Evolutionary conservation across 441 rosid genomes (phyloP).

Genomic region (Corymbia citriodora): DNA sequence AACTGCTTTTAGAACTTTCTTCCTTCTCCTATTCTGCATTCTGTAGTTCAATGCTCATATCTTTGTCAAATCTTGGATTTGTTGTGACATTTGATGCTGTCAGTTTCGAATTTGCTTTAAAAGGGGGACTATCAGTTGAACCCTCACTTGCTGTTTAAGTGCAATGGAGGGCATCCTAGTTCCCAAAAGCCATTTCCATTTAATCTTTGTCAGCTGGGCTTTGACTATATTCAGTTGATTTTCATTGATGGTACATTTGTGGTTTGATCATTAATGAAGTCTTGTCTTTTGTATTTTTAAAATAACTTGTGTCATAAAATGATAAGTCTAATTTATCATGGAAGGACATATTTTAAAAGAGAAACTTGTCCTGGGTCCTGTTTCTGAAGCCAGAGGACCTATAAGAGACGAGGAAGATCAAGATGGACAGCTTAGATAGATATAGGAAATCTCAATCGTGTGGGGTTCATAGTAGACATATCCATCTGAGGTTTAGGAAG

Average conservation of each 20-base stretch:
- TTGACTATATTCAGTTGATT: slow-evolving; percentile 25
- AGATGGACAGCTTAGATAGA: neutral
- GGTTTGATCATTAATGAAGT: neutral
- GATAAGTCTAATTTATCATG: neutral
- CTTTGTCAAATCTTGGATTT: neutral
- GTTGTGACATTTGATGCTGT: neutral
- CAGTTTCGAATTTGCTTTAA: neutral
- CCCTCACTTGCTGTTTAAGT: slow-evolving; percentile 20
- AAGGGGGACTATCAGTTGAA: slow-evolving; percentile 33
- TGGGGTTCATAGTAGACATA: neutral
- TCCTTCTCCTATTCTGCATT: neutral
- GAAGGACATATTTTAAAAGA: neutral
- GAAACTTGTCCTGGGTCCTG: neutral
- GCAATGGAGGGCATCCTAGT: slow-evolving; percentile 28
- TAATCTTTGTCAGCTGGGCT: slow-evolving; percentile 25
- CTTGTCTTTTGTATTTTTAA: neutral
- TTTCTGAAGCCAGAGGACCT: neutral
- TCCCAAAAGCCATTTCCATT: slow-evolving; percentile 19
- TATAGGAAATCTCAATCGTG: neutral
- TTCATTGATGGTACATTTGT: slow-evolving; percentile 24
- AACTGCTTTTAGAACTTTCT: neutral
- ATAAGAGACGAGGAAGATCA: neutral
- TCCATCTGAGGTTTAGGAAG: neutral
- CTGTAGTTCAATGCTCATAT: neutral
- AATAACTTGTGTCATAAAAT: neutral